A percentile compares a stretch with the other conserved stretches of the same genome.
Conservation (phyloP, 805 yeast genomes). For the Candida sphagnicola region DNA sequence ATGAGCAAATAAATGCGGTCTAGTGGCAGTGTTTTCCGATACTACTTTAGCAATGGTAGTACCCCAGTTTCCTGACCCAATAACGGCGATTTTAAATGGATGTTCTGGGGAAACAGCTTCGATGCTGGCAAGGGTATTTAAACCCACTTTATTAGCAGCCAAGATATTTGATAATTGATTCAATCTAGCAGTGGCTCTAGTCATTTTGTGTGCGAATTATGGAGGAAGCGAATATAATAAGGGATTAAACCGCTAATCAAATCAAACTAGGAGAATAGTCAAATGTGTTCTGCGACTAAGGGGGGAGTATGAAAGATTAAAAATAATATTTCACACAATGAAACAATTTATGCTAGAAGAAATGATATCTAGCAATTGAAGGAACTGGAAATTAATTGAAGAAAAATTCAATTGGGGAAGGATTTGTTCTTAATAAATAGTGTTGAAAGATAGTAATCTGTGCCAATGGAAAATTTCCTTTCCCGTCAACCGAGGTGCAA, state of each 20-base stretch:
- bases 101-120: constrained; percentile 15
- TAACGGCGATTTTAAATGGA: constrained; percentile 35
- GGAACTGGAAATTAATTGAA: too few species aligned
- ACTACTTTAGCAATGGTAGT: constrained; percentile 44
- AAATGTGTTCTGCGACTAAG: too few species aligned
- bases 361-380: too few species aligned
- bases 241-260: too few species aligned
- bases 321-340: too few species aligned
- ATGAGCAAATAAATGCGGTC: constrained; percentile 34
- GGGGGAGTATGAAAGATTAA: too few species aligned
- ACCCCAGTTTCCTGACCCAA: constrained; percentile 48
- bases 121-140: constrained; percentile 8
- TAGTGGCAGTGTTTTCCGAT: constrained; percentile 39
- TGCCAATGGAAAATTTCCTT: neutral
- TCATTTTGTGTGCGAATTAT: constrained; percentile 6
- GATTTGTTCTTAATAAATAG: neutral
- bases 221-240: too few species aligned
- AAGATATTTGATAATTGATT: constrained; percentile 25
- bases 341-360: too few species aligned
- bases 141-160: constrained; percentile 11
- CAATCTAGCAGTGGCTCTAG: constrained; percentile 23
- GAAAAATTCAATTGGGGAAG: too few species aligned
- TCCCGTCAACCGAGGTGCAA: neutral
- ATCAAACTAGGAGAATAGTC: too few species aligned
- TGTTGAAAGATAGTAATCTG: neutral